These are phyloP conservation scores for Gonium pectorale DNA, from an alignment of 139 green algal genomes.

Conservation along the genomic window DNA sequence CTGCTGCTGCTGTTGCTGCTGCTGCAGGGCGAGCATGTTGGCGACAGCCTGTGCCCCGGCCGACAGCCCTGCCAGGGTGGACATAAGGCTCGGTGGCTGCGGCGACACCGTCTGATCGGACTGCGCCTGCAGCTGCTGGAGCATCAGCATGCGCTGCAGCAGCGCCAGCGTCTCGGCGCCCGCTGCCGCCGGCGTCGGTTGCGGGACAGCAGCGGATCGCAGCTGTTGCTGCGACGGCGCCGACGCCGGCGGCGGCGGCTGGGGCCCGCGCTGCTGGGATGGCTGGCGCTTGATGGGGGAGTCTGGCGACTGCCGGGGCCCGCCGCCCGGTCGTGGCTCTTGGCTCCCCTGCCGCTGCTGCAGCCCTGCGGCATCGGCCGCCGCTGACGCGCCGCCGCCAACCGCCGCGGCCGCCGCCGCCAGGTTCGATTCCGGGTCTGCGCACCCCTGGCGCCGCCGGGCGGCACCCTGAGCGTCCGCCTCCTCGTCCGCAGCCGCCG, in stretches of 20 bases:
- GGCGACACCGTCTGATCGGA: background rate
- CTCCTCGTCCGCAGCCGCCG: too few species aligned
- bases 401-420: background rate
- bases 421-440: too few species aligned
- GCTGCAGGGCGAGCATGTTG: slow-evolving; percentile 20
- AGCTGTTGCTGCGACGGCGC: too few species aligned
- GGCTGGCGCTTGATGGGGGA: too few species aligned
- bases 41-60: slow-evolving; percentile 30
- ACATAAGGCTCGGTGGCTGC: slow-evolving; percentile 1
- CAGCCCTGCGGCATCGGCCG: background rate
- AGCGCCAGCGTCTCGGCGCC: slow-evolving; percentile 15
- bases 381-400: background rate
- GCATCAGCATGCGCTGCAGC: slow-evolving; percentile 9
- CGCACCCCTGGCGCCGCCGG: too few species aligned
- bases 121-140: background rate
- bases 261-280: background rate
- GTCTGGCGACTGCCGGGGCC: background rate
- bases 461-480: too few species aligned
- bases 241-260: background rate
- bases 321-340: background rate
- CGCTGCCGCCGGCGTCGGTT: background rate
- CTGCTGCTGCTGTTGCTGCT: slow-evolving; percentile 22
- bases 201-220: too few species aligned
- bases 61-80: slow-evolving; percentile 3
- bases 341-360: background rate